Evolutionary conservation across 768 basidiomycete genomes (phyloP), one percentile per base, ranked within the genome.

Genomic region (Tricholoma bakamatsutake): DNA sequence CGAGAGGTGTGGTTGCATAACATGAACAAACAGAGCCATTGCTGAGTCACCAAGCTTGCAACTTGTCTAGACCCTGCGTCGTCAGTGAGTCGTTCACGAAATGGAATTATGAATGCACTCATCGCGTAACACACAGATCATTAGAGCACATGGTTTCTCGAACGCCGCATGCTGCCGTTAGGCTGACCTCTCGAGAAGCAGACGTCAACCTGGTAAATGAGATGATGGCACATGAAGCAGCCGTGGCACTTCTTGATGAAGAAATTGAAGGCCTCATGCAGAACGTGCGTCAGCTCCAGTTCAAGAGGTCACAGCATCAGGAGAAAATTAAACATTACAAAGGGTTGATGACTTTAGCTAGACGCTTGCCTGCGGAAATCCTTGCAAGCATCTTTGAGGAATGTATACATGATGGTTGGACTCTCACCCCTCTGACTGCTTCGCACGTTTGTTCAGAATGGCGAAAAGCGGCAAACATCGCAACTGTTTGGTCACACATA

Each of bases 371-470:
- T 4, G 68, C 69, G 1, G 84, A 86, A 62, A 65, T 85, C 24
- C 73, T 86, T 24, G 77, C 77, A 28, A 64, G 67, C 56, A 78
- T 85, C 33, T 81, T 85, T 60, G 77, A 80, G 56, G 67, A 72
- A 37, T 81, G 80, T 64, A 74, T 76, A 4, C 67, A 66, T 18
- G 72, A 73, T 46, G 78, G 80, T 11, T 83, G 80, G 79, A 77
- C 76, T 27, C 73, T 75, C 27, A 80, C 77, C 17, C 83, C 84
- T 17, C 63, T 85, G 12, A 71, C 76, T 31, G 75, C 74, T 40
- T 84, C 83, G 9, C 80, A 82, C 47, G 81, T 85, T 40, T 86
- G 82, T 61, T 73, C 77, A 3, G 69, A 76, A 50, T 87, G 84
- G 84, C 74, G 82, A 54, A 74, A 71, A 59, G 83, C 81, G 0